Evolutionary conservation across 176 grass and related monocot species (phyloP).

Genomic region (Oryza glaberrima): DNA sequence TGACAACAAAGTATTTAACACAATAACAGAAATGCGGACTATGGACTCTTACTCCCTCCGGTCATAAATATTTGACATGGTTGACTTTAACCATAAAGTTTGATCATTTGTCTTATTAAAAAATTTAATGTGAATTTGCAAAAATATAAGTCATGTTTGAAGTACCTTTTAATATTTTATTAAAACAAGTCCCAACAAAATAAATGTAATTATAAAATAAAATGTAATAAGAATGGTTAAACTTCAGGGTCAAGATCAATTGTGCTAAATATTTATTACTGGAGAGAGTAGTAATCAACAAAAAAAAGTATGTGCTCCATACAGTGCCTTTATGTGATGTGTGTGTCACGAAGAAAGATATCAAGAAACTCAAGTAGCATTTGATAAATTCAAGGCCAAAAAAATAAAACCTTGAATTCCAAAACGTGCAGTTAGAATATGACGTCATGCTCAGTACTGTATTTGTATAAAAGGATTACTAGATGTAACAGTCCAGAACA

Average conservation of each 20-base stretch:
- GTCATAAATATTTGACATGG: no score
- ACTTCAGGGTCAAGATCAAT: no score
- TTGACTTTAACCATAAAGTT: no score
- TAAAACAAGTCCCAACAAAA: no score
- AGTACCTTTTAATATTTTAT: no score
- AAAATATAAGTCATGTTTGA: no score
- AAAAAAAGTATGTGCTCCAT: not conserved
- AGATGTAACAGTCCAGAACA: slow-evolving; percentile 25
- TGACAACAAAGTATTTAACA: no score
- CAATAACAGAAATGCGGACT: not conserved
- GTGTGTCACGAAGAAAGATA: not conserved
- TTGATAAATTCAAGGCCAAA: not conserved
- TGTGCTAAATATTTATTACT: no score
- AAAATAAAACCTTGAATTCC: not conserved
- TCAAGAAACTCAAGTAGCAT: not conserved
- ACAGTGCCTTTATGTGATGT: not conserved
- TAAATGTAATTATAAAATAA: no score
- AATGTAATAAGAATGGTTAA: no score
- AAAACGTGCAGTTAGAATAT: not conserved
- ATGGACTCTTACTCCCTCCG: not conserved
- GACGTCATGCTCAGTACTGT: not conserved
- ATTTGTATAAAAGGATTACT: slow-evolving; percentile 5
- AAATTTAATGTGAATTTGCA: no score
- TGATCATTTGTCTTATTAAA: no score
- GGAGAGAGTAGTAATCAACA: not conserved